A percentile compares a stretch with the other conserved stretches of the same genome.
phyloP scores from a whole-genome alignment of 1,139 yeast genomes.

The Hemisphaericaspora subhashii region DNA sequence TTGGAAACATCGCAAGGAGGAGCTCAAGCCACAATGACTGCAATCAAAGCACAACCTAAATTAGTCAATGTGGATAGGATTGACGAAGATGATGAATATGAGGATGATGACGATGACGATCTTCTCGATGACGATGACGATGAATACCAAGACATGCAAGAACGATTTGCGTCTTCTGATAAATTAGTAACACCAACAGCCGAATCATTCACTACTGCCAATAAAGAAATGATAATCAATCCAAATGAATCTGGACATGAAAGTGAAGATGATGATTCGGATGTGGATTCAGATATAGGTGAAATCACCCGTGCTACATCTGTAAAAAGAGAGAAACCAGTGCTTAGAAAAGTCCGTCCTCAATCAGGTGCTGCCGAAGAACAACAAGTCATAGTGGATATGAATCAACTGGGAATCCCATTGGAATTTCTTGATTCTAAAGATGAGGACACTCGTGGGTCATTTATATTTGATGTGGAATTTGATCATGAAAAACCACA shows the following conservation, averaged over 20 bases:
- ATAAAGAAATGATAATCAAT: slow-evolving; percentile 6
- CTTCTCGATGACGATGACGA: slow-evolving; percentile 21
- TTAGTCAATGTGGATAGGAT: slow-evolving; percentile 58
- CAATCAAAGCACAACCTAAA: slow-evolving; percentile 69
- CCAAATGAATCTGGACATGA: slow-evolving; percentile 27
- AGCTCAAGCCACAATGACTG: slow-evolving; percentile 52
- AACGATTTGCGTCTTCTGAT: too few relatives aligned
- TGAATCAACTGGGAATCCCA: slow-evolving; percentile 7
- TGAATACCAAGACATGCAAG: too few relatives aligned
- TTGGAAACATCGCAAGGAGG: slow-evolving; percentile 1
- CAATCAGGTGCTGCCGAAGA: too few relatives aligned
- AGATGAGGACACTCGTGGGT: slow-evolving; percentile 13
- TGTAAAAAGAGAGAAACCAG: slow-evolving; percentile 18
- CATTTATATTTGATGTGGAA: slow-evolving; percentile 39
- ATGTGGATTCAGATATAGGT: slow-evolving; percentile 50
- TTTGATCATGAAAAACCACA: slow-evolving; percentile 25
- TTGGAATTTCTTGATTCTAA: slow-evolving; percentile 8
- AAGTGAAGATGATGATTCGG: slow-evolving; percentile 38
- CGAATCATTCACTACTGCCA: slow-evolving; percentile 10
- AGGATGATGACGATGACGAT: slow-evolving; percentile 25
- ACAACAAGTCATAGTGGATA: neutral
- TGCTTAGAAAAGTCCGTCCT: neutral
- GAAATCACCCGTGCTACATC: slow-evolving; percentile 48
- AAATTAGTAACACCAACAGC: neutral
- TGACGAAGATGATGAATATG: slow-evolving; percentile 51